Base-by-base conservation (phyloP, 768 basidiomycete genomes). In the Fistulinella prunicolor region DNA sequence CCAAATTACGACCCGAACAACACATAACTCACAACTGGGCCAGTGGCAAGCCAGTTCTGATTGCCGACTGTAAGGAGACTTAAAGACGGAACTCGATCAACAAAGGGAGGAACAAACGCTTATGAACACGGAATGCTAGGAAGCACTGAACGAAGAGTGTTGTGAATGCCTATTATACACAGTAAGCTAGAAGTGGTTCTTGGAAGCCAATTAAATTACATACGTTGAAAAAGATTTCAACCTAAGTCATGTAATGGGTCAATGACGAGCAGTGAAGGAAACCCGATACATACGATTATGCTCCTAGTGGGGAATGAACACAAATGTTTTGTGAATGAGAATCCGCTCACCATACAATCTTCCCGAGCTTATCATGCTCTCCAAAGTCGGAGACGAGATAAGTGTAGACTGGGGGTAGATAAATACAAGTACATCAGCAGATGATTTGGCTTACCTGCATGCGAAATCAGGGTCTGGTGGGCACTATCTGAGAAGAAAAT, bases 101-200 rank as follows among this genome's bases (percentile, higher is more conserved):
- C 0, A 26, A 40, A 22, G 5, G 9, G 4, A 9, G 9, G 17
- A 28, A 66, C 76, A 41, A 57, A 78, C 77, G 59, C 40, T 69
- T 70, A 70, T 77, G 82, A 1, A 83, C 72, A 0, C 81, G 76
- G 56, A 74, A 68, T 0, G 75, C 65, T 46, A 81, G 70, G 64
- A 82, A 82, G 14, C 77, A 72, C 66, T 83, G 82, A 1, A 82
- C 82, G 23, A 82, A 63, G 16, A 73, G 67, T 3, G 74, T 79
- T 3, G 79, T 81, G 29, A 81, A 61, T 22, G 74, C 64, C 63
- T 64, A 19, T 7, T 7, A n/a, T 4, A 10, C 23, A 20, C n/a
- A 26, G 24, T 63, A 23, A 60, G 41, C 10, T 4, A 8, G 19
- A n/a, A n/a, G n/a, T n/a, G n/a, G n/a, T n/a, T n/a, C n/a, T 28